A percentile compares a stretch with the other conserved stretches of the same genome.
phyloP scores from a whole-genome alignment of 2,329 filamentous ascomycete species.

The Hypoxylon sp. region DNA sequence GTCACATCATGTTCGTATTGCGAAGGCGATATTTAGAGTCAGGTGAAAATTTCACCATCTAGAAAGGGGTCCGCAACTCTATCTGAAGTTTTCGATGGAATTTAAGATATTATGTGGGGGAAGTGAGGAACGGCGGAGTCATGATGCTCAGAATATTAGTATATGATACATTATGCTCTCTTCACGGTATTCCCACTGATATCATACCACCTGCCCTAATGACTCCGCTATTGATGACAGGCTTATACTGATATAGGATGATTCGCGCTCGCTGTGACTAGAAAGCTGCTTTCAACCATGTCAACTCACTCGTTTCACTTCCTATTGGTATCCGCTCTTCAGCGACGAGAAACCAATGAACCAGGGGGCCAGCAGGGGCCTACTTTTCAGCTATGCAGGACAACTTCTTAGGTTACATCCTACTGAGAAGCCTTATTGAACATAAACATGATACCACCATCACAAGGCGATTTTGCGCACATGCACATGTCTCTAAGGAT shows the following conservation, averaged over 20 bases:
- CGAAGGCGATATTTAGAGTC: neutral
- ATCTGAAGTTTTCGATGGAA: neutral
- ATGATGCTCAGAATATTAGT: neutral
- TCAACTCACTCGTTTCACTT: neutral
- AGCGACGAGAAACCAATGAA: neutral
- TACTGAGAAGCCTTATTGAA: neutral
- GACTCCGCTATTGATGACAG: neutral
- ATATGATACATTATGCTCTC: neutral
- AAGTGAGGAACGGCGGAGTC: neutral
- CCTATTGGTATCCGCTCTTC: neutral
- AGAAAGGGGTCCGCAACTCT: neutral
- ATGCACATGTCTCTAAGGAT: neutral
- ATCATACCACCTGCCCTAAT: slow-evolving; percentile 2
- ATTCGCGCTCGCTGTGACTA: neutral
- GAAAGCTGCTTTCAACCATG: neutral
- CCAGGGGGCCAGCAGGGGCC: neutral
- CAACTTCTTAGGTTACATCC: neutral
- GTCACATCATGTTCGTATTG: neutral
- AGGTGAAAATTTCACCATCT: neutral
- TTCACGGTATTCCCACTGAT: neutral
- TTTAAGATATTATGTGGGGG: neutral
- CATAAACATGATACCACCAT: slow-evolving; percentile 1
- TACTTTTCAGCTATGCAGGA: slow-evolving; percentile 5
- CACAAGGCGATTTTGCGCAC: neutral
- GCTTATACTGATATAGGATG: neutral